Evolutionary conservation across 2,329 filamentous ascomycete genomes (phyloP), one percentile per base, ranked within the genome.

Genomic region (Penicillium vulpinum): DNA sequence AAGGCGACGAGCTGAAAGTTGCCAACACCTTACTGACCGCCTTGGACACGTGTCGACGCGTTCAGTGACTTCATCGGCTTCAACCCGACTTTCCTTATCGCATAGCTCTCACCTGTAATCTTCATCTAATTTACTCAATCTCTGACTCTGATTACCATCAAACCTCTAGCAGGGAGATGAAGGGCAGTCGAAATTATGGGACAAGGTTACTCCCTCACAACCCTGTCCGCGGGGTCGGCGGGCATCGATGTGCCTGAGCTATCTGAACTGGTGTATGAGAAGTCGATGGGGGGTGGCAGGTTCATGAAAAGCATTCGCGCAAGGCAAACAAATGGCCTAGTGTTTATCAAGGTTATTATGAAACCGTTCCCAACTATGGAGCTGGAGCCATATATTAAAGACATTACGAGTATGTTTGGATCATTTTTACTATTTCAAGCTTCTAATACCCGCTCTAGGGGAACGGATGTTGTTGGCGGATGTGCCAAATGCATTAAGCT

Each of bases 271-370:
- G 86, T 88, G 36, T 96, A 97, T 78, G 94, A 99, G 77, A 92
- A 89, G 76, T 91, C 91, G 35, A 85, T 99, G 69, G 93, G 93
- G 46, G 91, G 89, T 64, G 92, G 91, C 24, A 87, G 94, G 36
- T 97, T 99, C 69, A 94, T 99, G 88, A 97, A 97, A 77, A 94
- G 91, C 62, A 92, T 97, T 62, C 87, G 93, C 63, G 94, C 93
- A 24, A 85, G 92, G 48, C 91, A 96, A 72, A 89, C 89, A 68
- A 90, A 96, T 80, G 93, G 94, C 54, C 82, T 97, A 39, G 92
- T 96, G 18, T 87, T 97, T 54, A 92, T 95, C 71, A 97, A 97
- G 77, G 89, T 96, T 29, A 88, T 96, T 56, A 90, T 95, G 75
- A 99, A 99, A 76, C 92, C 92, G 3, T 95, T 92, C 71, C 83